Base-by-base conservation (phyloP, 768 basidiomycete species). In the Leccinum pellstonianum region DNA sequence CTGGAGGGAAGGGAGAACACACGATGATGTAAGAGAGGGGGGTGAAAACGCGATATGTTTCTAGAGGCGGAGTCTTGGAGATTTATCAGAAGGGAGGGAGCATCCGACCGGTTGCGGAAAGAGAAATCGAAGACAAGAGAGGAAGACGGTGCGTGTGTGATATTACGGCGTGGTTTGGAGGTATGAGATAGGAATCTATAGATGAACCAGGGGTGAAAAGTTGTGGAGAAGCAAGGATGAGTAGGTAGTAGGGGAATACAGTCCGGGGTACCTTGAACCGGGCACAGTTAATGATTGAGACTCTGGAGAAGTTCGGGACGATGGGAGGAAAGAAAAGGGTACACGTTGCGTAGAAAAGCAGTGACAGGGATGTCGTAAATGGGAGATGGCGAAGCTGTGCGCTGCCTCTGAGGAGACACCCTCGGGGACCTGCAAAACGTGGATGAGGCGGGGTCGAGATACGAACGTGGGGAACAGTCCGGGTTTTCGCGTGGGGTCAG, bases 261-360 rank as follows among this genome's bases (percentile, higher is more conserved):
- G 68, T 70, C 70, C 70, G 70, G 70, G 70, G 70, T 71, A 72
- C 52, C 52, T 37, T 21, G 58, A 46, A 19, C 59, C 69, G 67
- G 64, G 61, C 15, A 19, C 61, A 62, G 59, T 70, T 70, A 60
- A 71, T 29, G 29, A 29, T 66, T 51, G 64, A 68, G 60, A 46
- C 41, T 43, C 41, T 43, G 41, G 49, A 56, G 58, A 53, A 35
- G 68, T 56, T 58, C 54, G 61, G 62, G 57, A 46, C 48, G 55
- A 43, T 50, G 66, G 56, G 53, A 53, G 48, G 29, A 59, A 52
- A 63, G 60, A 55, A 62, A 65, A 66, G 64, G 56, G 67, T 38
- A 62, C 67, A 68, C 63, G 66, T 60, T 62, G 62, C 50, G 65
- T 23, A 64, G 61, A 54, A 64, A 68, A 65, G 60, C 59, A 54